Conservation (phyloP, 352 stramenopile species). For the Phytophthora kernoviae region DNA sequence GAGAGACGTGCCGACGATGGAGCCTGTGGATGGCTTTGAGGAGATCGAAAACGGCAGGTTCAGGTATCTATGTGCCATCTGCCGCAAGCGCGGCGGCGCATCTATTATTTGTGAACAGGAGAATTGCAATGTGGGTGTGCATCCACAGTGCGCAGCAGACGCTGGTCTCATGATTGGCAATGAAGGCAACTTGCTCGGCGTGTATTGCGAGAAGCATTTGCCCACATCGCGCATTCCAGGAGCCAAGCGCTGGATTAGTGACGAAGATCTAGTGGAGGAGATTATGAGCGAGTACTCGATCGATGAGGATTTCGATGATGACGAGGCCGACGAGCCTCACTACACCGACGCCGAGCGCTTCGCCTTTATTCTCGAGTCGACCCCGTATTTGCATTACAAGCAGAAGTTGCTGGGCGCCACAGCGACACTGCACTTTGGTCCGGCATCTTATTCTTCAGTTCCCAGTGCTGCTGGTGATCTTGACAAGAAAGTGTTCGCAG, state of each 20-base stretch:
- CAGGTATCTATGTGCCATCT: constrained; percentile 81
- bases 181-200: constrained; percentile 64
- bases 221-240: constrained; percentile 63
- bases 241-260: constrained; percentile 84
- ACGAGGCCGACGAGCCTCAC: constrained; percentile 28
- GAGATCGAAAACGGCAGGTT: constrained; percentile 87
- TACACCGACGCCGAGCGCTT: constrained; percentile 54
- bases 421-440: constrained; percentile 41
- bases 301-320: constrained; percentile 48
- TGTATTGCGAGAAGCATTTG: constrained; percentile 88
- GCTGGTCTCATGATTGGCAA: constrained; percentile 83
- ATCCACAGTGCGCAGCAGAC: constrained; percentile 75
- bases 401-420: constrained; percentile 49
- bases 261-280: constrained; percentile 84
- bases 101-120: constrained; percentile 84
- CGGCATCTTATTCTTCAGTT: constrained; percentile 15
- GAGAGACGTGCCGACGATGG: constrained; percentile 81
- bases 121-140: constrained; percentile 79
- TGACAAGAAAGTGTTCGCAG: constrained; percentile 31
- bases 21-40: constrained; percentile 82
- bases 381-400: constrained; percentile 58
- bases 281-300: constrained; percentile 81
- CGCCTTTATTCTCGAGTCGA: constrained; percentile 80
- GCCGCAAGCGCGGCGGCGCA: constrained; percentile 77
- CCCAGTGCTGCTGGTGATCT: constrained; percentile 25